Evolutionary conservation across 2,329 filamentous ascomycete species (phyloP), one percentile per base, ranked within the genome.

Genomic region (Diaporthe caulivora): DNA sequence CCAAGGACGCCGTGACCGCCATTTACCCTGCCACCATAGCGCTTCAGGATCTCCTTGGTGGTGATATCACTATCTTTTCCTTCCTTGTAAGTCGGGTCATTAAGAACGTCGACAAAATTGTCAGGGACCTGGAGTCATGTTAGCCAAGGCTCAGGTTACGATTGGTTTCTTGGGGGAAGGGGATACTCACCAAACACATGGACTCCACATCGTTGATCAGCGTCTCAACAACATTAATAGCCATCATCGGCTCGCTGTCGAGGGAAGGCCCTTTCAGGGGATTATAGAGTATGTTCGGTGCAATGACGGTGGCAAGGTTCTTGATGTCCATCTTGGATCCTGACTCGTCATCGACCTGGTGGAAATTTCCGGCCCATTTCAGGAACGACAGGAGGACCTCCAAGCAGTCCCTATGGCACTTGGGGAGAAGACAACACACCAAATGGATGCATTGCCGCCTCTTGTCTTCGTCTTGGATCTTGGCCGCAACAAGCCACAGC

Each of bases 241-340:
- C 95, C 79, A 94, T 90, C 85, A 98, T 98, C 75, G 95, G 97
- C 78, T 98, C 95, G 79, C 92, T 92, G 77, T 97, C 96, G 76
- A 95, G 90, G 55, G 90, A 90, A 9, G 89, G 87, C 64, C 87
- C 88, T 81, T 92, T 93, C 54, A 89, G 84, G 77, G 87, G 87
- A 77, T 92, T 94, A 78, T 94, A 95, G 17, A 98, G 88, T 75
- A 99, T 95, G 79, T 99, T 99, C 0, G 97, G 97, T 7, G 96
- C 95, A 82, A 99, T 98, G 76, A 99, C 97, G 3, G 97, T 98
- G 4, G 97, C 95, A 76, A 99, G 89, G 80, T 99, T 99, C 86
- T 97, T 95, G 70, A 97, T 94, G 81, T 99, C 97, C 97, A 99
- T 99, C 87, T 98, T 98, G 78, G 96, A 98, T 34, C 97, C 97